Evolutionary conservation across 2,329 filamentous ascomycete species (phyloP).

Genomic region (Aspergillus sp.): DNA sequence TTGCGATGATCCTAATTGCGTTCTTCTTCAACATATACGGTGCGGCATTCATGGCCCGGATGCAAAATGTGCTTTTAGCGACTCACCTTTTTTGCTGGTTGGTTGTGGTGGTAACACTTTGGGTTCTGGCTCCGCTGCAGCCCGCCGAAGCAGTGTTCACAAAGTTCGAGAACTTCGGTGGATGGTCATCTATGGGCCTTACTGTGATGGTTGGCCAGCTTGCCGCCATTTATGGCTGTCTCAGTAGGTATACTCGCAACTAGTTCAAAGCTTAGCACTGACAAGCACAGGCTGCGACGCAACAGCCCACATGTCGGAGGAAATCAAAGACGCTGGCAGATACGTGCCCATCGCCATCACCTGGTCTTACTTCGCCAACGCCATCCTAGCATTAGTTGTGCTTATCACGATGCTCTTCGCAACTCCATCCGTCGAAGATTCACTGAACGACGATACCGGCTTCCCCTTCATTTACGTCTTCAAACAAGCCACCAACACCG

Average conservation of each 20-base stretch:
- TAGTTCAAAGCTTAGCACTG: neutral
- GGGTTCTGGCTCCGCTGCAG: constrained; percentile 35
- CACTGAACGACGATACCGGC: constrained; percentile 44
- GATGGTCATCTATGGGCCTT: constrained; percentile 40
- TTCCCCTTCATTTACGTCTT: constrained; percentile 55
- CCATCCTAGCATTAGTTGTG: constrained; percentile 46
- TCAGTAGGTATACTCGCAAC: constrained; percentile 19
- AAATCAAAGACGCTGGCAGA: constrained; percentile 49
- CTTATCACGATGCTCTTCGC: constrained; percentile 49
- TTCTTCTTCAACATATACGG: constrained; percentile 45
- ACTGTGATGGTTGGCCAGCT: constrained; percentile 43
- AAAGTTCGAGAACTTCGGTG: constrained; percentile 40
- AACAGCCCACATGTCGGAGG: constrained; percentile 48
- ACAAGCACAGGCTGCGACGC: constrained; percentile 25
- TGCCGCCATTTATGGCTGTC: constrained; percentile 32
- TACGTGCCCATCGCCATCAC: constrained; percentile 51
- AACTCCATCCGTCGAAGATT: constrained; percentile 32
- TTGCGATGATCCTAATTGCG: constrained; percentile 48
- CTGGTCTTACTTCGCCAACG: constrained; percentile 50
- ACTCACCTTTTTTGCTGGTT: constrained; percentile 43
- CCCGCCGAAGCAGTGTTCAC: constrained; percentile 36
- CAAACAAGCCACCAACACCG: constrained; percentile 23
- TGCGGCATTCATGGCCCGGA: constrained; percentile 35
- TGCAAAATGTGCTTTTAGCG: constrained; percentile 43
- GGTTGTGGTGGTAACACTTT: constrained; percentile 33